Conservation (phyloP, 164 flowering plant genomes). For the Santalum album region DNA sequence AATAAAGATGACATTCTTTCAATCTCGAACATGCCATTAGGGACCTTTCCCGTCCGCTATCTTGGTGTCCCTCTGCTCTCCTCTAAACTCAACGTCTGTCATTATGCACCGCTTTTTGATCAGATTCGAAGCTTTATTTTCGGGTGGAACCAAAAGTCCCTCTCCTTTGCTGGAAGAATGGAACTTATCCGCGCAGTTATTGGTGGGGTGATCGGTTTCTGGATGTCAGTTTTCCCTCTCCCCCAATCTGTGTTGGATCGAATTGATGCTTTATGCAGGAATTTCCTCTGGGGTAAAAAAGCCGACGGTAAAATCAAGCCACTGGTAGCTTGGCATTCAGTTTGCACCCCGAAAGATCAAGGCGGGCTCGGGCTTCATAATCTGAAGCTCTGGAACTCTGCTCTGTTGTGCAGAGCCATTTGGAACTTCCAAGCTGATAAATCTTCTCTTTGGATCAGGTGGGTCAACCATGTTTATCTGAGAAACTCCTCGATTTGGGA, state of each 20-base stretch:
- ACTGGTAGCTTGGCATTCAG: background rate
- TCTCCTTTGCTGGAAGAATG: background rate
- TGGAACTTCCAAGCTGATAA: background rate
- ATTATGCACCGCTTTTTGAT: background rate
- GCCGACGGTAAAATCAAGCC: background rate
- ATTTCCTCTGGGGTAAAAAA: background rate
- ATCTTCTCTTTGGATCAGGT: background rate
- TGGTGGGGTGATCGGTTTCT: background rate
- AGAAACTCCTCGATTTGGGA: conserved; percentile 8
- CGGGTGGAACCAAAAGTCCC: background rate
- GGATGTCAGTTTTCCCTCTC: background rate
- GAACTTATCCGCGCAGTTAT: background rate
- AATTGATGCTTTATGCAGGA: background rate
- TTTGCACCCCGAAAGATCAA: background rate
- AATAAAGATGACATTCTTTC: background rate
- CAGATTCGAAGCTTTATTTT: background rate
- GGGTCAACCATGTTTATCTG: background rate
- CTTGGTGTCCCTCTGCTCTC: background rate
- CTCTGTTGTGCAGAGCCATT: background rate
- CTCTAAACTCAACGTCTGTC: background rate
- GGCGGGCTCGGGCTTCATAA: background rate
- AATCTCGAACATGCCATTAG: background rate
- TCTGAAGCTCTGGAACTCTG: background rate
- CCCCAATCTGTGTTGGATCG: background rate
- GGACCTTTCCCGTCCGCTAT: background rate